Percentiles rank a stretch among this genome's conserved stretches.
Evolutionary conservation across 192 early-diverging fungal species (phyloP).

Genomic region (Coemansia nantahalensis): DNA sequence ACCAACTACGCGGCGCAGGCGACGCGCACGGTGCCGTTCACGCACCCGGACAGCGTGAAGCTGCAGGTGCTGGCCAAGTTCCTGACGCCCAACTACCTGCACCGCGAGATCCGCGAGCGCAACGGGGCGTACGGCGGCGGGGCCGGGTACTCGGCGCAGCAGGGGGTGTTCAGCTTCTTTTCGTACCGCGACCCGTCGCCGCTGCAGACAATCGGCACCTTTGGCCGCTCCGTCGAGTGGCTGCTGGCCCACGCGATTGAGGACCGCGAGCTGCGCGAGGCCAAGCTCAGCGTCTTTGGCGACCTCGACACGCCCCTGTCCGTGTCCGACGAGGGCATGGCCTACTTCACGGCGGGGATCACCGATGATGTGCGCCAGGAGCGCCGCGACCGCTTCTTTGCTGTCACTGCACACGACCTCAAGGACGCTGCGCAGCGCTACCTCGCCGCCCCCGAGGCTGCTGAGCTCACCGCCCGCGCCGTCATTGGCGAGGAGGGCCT

Average conservation of each 20-base stretch:
- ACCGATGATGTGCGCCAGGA: constrained; percentile 84
- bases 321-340: constrained; percentile 81
- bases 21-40: constrained; percentile 80
- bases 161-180: constrained; percentile 82
- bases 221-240: constrained; percentile 66
- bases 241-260: constrained; percentile 46
- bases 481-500: constrained; percentile 48
- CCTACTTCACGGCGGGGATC: constrained; percentile 72
- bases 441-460: constrained; percentile 36
- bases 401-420: constrained; percentile 64
- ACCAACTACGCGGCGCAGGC: constrained; percentile 81
- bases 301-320: constrained; percentile 80
- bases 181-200: constrained; percentile 92
- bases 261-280: constrained; percentile 77
- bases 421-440: constrained; percentile 71
- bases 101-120: constrained; percentile 95
- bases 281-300: constrained; percentile 88
- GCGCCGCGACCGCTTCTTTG: constrained; percentile 76
- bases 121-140: constrained; percentile 98
- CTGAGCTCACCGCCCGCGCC: constrained; percentile 20
- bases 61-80: constrained; percentile 79
- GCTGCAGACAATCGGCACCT: constrained; percentile 71
- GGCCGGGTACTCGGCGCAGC: constrained; percentile 64
- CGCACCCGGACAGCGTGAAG: constrained; percentile 73
- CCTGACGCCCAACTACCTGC: constrained; percentile 84